Evolutionary conservation across 2,329 filamentous ascomycete species (phyloP), one percentile per base, ranked within the genome.

Genomic region (Rhinocladiella similis): DNA sequence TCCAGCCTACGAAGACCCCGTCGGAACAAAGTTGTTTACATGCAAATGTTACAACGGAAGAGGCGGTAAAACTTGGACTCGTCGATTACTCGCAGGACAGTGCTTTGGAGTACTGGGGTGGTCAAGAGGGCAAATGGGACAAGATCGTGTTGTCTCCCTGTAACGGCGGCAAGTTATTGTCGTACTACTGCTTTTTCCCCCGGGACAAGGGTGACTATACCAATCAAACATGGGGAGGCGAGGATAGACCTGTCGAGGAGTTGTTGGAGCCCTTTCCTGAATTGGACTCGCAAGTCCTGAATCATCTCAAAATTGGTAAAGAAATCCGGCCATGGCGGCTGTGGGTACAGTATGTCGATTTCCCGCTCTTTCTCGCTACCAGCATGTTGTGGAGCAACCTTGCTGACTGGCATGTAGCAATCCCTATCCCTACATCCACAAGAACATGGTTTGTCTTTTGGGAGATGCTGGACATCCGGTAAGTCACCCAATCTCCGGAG

Each of bases 91-190:
- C 83, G 0, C 66, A 77, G 33, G 69, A 88, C 71, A 75, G 69
- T 22, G 85, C 85, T 0, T 74, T 89, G 0, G 83, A 89, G 69
- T 89, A 87, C 74, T 89, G 86, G 86, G 86, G 86, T 22, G 86
- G 86, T 1, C 80, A 84, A 50, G 81, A 85, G 53, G 45, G 43
- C 13, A 83, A 82, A 12, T 41, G 38, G 38, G 38, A 41, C 70
- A 89, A 89, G 76, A 88, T 89, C 56, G 86, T 89, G 4, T 74
- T 89, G 1, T 87, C 84, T 0, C 84, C 86, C 4, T 89, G 86
- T 72, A 86, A 87, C 65, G 81, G 80, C 19, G 85, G 85, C 51
- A 81, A 81, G 58, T 72, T 88, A 2, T 75, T 88, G 2, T 87
- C 84, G 0, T 89, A 86, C 72, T 89, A 89, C 72, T 87, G 85